These are phyloP conservation scores for Xylaria telfairii DNA, from an alignment of 495 filamentous ascomycete genomes.

Conservation along the genomic window DNA sequence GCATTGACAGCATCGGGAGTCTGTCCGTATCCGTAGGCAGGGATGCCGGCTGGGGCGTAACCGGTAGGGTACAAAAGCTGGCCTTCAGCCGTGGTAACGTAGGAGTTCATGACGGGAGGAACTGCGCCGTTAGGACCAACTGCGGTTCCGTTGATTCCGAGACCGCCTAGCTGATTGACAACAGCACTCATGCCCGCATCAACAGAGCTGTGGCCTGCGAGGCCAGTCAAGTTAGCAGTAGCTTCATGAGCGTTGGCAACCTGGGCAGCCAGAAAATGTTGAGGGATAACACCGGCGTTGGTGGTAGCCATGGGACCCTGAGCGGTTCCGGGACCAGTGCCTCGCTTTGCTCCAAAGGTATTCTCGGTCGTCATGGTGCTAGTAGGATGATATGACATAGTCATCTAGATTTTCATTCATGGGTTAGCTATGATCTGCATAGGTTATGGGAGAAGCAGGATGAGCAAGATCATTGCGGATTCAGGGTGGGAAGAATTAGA, in stretches of 20 bases:
- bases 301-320: constrained; percentile 22
- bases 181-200: constrained; percentile 39
- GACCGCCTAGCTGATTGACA: constrained; percentile 38
- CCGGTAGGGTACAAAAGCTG: constrained; percentile 43
- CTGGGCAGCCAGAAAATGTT: constrained; percentile 28
- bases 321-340: constrained; percentile 2
- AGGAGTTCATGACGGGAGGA: constrained; percentile 32
- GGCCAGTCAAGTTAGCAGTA: constrained; percentile 22
- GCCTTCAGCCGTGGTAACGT: constrained; percentile 44
- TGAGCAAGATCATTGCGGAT: neutral
- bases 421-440: neutral
- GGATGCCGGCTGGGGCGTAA: constrained; percentile 35
- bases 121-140: constrained; percentile 21
- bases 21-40: constrained; percentile 36
- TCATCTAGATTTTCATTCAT: constrained; percentile 1
- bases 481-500: neutral
- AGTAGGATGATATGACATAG: constrained; percentile 29
- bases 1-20: constrained; percentile 32
- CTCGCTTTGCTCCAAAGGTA: constrained; percentile 24
- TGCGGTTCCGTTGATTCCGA: constrained; percentile 34
- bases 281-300: constrained; percentile 20
- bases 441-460: neutral
- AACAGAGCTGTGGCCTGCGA: constrained; percentile 26
- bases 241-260: constrained; percentile 24
- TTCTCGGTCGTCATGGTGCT: constrained; percentile 26